These are phyloP conservation scores for Chaetomium fimeti DNA, from an alignment of 495 filamentous ascomycete species.

Conservation along the genomic window DNA sequence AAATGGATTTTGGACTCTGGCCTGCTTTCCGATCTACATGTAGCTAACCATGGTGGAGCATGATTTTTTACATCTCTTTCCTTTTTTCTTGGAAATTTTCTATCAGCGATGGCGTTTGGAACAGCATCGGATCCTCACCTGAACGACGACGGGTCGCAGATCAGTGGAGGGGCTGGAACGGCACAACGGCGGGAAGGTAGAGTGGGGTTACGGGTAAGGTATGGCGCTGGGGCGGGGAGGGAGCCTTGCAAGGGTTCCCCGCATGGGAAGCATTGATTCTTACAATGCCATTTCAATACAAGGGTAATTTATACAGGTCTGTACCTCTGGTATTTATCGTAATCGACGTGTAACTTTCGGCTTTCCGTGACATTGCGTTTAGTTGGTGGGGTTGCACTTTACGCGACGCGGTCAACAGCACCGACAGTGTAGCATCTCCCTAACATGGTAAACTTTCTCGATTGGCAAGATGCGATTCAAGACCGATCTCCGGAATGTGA, in stretches of 20 bases:
- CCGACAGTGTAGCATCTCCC: too few relatives aligned
- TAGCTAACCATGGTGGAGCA: not conserved
- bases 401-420: slow-evolving; percentile 3
- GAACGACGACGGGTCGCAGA: not conserved
- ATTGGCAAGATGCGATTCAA: slow-evolving; percentile 69
- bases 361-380: not conserved
- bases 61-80: not conserved
- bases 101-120: too few relatives aligned
- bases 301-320: too few relatives aligned
- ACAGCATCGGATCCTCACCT: too few relatives aligned
- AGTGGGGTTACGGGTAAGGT: not conserved
- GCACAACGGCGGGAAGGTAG: too few relatives aligned
- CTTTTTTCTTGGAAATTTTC: not conserved
- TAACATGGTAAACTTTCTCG: not conserved
- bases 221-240: not conserved
- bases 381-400: not conserved
- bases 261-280: not conserved
- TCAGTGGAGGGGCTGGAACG: not conserved
- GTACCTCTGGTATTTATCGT: too few relatives aligned
- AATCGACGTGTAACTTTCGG: not conserved
- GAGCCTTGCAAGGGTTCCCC: not conserved
- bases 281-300: too few relatives aligned
- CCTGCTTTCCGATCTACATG: not conserved
- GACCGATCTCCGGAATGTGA: slow-evolving; percentile 74
- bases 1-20: not conserved